Evolutionary conservation across 2,329 filamentous ascomycete genomes (phyloP).

Genomic region (Fusarium sp.): DNA sequence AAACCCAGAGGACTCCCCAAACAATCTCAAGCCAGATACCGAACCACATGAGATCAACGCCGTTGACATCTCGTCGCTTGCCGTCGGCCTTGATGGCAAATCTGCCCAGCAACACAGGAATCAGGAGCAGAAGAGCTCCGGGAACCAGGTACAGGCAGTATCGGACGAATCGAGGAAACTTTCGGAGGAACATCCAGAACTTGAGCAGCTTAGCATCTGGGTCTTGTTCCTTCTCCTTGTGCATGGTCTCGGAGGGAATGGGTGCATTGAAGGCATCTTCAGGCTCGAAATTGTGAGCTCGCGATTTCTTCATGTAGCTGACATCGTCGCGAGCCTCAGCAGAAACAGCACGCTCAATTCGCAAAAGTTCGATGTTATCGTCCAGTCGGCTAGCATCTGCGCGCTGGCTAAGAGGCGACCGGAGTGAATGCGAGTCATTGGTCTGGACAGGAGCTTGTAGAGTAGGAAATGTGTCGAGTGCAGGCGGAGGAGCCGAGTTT

Average conservation of each 20-base stretch:
- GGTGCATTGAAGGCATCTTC: conserved; percentile 61
- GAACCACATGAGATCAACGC: conserved; percentile 86
- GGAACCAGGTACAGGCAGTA: conserved; percentile 63
- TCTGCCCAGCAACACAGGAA: conserved; percentile 59
- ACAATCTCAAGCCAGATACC: conserved; percentile 94
- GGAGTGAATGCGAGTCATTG: conserved; percentile 33
- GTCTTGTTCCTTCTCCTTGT: conserved; percentile 46
- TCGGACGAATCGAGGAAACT: conserved; percentile 62
- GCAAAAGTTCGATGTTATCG: conserved; percentile 62
- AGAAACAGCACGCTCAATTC: conserved; percentile 59
- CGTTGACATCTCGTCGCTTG: conserved; percentile 62
- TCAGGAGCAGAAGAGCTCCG: conserved; percentile 57
- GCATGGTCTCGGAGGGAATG: conserved; percentile 41
- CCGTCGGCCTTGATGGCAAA: conserved; percentile 51
- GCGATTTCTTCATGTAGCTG: conserved; percentile 40
- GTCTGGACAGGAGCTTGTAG: conserved; percentile 45
- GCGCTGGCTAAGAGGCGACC: conserved; percentile 46
- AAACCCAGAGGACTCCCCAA: conserved; percentile 91
- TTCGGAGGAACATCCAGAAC: conserved; percentile 58
- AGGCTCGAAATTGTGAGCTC: conserved; percentile 51
- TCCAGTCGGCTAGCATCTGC: conserved; percentile 55
- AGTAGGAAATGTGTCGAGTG: conserved; percentile 49
- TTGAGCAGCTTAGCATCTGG: conserved; percentile 52
- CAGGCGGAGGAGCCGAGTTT: conserved; percentile 41
- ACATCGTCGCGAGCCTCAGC: conserved; percentile 53